Percentiles rank a stretch among this genome's conserved stretches.
These are phyloP conservation scores for Deinandra increscens DNA, from an alignment of 129 eudicot species.

Conservation along the genomic window DNA sequence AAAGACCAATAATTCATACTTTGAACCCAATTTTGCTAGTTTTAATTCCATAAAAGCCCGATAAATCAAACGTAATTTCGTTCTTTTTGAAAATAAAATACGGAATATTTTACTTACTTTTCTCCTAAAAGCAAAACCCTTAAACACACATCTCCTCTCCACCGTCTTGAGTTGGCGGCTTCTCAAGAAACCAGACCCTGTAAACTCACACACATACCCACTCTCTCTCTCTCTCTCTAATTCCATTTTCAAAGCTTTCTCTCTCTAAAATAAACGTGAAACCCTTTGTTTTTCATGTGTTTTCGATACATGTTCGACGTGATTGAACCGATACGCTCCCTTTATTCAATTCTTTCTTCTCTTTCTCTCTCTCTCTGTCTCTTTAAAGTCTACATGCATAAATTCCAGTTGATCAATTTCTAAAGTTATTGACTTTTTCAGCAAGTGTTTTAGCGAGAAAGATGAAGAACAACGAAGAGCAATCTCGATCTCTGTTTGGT, in stretches of 20 bases:
- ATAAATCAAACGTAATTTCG: no score
- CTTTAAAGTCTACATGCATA: slow-evolving; percentile 43
- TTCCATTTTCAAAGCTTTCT: not conserved
- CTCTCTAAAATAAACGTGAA: slow-evolving; percentile 19
- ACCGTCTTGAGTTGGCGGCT: slow-evolving; percentile 10
- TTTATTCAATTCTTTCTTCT: slow-evolving; percentile 33
- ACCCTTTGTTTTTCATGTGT: slow-evolving; percentile 23
- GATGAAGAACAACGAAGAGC: slow-evolving; percentile 67
- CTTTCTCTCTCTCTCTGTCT: slow-evolving; percentile 14
- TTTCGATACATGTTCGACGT: slow-evolving; percentile 38
- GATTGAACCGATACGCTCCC: slow-evolving; percentile 53
- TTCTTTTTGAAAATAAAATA: no score
- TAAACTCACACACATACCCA: not conserved
- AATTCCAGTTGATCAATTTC: slow-evolving; percentile 22
- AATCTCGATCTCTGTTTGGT: slow-evolving; percentile 75
- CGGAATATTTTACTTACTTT: no score
- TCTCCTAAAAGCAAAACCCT: not conserved
- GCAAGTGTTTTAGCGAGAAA: not conserved
- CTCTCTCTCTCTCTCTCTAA: not conserved
- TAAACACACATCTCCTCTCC: not conserved
- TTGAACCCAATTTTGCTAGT: no score
- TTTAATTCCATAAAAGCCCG: no score
- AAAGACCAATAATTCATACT: no score
- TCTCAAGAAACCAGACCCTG: slow-evolving; percentile 22
- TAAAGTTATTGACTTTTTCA: slow-evolving; percentile 27